Conservation (phyloP, 2,329 filamentous ascomycete genomes). For the Ciborinia camelliae region DNA sequence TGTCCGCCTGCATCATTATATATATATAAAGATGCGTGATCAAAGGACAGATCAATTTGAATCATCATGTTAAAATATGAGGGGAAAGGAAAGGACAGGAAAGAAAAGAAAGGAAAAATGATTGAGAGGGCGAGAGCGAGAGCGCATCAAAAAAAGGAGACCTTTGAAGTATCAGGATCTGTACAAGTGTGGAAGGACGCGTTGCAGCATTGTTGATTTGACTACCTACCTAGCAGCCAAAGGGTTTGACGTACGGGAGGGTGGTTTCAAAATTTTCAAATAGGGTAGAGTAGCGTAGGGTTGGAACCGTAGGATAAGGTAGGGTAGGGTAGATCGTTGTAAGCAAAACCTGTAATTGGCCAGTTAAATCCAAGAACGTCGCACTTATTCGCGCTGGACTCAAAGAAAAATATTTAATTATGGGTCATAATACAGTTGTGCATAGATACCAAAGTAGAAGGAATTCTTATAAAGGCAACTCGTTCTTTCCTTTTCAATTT, state of each 20-base stretch:
- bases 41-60: neutral
- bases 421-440: neutral
- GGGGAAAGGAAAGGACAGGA: neutral
- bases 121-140: no score
- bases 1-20: neutral
- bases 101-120: neutral
- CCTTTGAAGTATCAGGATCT: neutral
- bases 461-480: conserved; percentile 8
- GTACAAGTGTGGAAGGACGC: neutral
- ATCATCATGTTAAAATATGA: neutral
- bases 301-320: no score
- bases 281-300: conserved; percentile 14
- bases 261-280: conserved; percentile 6
- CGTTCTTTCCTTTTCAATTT: conserved; percentile 4
- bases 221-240: neutral
- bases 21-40: neutral
- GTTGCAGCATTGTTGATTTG: neutral
- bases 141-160: neutral
- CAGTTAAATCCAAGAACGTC: neutral
- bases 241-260: neutral
- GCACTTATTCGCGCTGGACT: conserved; percentile 3
- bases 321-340: conserved; percentile 14
- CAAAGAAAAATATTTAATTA: conserved; percentile 15
- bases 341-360: conserved; percentile 10
- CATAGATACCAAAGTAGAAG: neutral